Conservation (phyloP, 257 asterid species). For the Datura wrightii region DNA sequence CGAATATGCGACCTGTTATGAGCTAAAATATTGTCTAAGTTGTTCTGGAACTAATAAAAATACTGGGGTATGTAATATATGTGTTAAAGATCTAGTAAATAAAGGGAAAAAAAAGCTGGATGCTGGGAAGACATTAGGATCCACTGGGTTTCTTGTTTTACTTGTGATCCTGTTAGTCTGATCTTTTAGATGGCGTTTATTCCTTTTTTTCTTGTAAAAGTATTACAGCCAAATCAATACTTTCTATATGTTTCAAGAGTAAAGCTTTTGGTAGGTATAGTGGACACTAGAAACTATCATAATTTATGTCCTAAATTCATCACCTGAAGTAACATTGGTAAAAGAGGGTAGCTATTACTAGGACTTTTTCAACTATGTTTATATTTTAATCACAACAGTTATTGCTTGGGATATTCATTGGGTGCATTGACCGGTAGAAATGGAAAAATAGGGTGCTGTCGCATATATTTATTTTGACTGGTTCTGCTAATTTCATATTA, state of each 20-base stretch:
- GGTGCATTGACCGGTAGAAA: neutral
- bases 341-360: neutral
- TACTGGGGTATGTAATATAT: neutral
- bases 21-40: neutral
- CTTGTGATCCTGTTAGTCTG: neutral
- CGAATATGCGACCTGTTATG: neutral
- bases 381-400: neutral
- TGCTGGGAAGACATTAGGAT: neutral
- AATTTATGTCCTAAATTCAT: conserved; percentile 2
- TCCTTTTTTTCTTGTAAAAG: neutral
- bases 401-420: neutral
- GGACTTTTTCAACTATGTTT: neutral
- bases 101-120: neutral
- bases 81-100: neutral
- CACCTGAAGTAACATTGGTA: neutral
- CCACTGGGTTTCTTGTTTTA: neutral
- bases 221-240: neutral
- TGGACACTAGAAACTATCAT: neutral
- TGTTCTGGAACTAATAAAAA: neutral
- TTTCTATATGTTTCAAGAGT: neutral
- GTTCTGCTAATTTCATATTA: neutral
- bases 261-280: neutral
- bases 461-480: neutral
- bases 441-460: neutral
- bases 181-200: neutral